Percentiles rank a stretch among this genome's conserved stretches.
Evolutionary conservation across 2,329 filamentous ascomycete species (phyloP).

Genomic region (Epichloe glyceriae): DNA sequence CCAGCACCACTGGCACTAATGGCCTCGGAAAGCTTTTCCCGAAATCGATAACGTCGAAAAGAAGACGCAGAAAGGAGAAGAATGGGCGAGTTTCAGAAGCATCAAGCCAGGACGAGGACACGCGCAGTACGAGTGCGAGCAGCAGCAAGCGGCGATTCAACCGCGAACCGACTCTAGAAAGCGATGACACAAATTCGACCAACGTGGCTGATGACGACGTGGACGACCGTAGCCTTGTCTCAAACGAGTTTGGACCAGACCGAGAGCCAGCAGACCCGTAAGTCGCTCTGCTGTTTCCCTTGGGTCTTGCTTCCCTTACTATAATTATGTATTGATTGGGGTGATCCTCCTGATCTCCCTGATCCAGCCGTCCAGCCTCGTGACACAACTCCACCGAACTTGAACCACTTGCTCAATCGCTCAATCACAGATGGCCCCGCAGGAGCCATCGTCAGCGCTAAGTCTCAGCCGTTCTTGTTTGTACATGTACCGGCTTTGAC

Average conservation of each 20-base stretch:
- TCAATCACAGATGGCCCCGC: too few species aligned
- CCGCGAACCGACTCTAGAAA: conserved; percentile 24
- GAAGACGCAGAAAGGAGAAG: conserved; percentile 34
- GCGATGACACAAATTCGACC: conserved; percentile 19
- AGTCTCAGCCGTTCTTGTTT: too few species aligned
- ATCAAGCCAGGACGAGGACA: conserved; percentile 16
- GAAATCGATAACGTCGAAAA: conserved; percentile 36
- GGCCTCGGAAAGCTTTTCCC: conserved; percentile 39
- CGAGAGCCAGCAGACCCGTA: conserved; percentile 11
- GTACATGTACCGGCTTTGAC: too few species aligned
- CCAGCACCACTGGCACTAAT: conserved; percentile 12
- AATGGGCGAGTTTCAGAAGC: conserved; percentile 23
- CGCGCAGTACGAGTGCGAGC: conserved; percentile 22
- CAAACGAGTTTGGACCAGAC: conserved; percentile 20
- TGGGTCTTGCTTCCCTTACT: not conserved
- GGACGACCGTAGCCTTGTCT: conserved; percentile 20
- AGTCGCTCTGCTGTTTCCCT: not conserved
- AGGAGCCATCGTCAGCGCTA: too few species aligned
- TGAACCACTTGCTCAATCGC: too few species aligned
- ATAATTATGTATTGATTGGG: too few species aligned
- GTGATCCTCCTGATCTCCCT: too few species aligned
- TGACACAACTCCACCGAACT: too few species aligned
- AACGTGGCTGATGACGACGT: conserved; percentile 19
- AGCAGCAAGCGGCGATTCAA: conserved; percentile 6
- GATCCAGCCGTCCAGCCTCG: too few species aligned